Evolutionary conservation across 768 basidiomycete species (phyloP).

Genomic region (Leucogyrophana mollusca): DNA sequence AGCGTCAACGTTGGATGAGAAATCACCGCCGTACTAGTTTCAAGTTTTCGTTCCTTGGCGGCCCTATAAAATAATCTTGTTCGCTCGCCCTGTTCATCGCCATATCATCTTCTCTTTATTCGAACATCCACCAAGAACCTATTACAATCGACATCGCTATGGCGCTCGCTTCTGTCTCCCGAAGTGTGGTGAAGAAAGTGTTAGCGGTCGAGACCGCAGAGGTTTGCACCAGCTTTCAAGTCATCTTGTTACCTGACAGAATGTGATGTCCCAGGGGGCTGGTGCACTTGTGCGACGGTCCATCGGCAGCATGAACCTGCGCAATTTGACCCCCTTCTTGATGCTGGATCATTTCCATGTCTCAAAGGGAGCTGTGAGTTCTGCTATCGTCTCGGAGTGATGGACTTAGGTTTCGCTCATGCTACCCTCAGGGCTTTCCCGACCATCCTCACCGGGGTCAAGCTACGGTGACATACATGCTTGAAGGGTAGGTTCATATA

Average conservation of each 20-base stretch:
- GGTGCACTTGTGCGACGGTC: constrained; percentile 84
- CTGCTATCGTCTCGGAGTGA: not conserved
- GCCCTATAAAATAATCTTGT: constrained; percentile 6
- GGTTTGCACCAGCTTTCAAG: constrained; percentile 36
- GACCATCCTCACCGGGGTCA: constrained; percentile 95
- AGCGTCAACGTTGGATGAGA: too few species aligned
- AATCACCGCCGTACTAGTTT: too few species aligned
- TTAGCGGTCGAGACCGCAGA: constrained; percentile 74
- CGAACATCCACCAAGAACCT: not conserved
- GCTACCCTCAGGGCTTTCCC: constrained; percentile 67
- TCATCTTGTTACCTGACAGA: not conserved
- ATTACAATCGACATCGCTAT: constrained; percentile 14
- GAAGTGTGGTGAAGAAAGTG: constrained; percentile 74
- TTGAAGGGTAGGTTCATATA: constrained; percentile 57
- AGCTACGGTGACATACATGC: constrained; percentile 86
- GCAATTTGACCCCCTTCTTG: constrained; percentile 88
- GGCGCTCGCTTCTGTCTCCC: constrained; percentile 44
- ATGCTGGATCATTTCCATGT: constrained; percentile 86
- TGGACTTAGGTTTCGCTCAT: not conserved
- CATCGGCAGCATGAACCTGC: constrained; percentile 72
- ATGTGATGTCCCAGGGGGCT: constrained; percentile 50
- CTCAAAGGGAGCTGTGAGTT: constrained; percentile 61
- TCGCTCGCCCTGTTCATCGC: not conserved
- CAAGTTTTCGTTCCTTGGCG: too few species aligned
- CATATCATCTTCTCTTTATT: not conserved